phyloP scores from a whole-genome alignment of 23 red algal species.

The Gracilaria vermiculophylla region DNA sequence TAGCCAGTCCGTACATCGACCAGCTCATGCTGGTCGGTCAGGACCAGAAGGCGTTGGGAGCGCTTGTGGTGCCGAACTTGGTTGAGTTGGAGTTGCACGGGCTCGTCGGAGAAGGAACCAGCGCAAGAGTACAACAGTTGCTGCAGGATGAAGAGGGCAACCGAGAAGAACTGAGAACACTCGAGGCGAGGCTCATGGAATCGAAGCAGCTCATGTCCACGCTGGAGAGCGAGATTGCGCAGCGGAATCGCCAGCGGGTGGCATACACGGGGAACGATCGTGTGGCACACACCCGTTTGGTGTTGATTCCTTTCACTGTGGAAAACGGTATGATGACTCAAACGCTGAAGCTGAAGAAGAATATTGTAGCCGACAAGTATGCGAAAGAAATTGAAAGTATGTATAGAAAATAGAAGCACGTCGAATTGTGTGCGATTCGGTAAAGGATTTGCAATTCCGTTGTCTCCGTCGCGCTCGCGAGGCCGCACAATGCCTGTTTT shows the following conservation, averaged over 20 bases:
- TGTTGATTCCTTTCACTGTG: slow-evolving; percentile 87
- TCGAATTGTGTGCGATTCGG: too few relatives aligned
- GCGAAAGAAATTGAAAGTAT: slow-evolving; percentile 60
- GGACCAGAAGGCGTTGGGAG: slow-evolving; percentile 84
- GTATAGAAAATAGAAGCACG: slow-evolving; percentile 3
- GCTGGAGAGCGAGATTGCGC: slow-evolving; percentile 54
- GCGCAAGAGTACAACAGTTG: neutral
- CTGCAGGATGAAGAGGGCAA: slow-evolving; percentile 21
- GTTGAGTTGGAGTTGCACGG: slow-evolving; percentile 43
- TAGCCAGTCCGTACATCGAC: slow-evolving; percentile 71
- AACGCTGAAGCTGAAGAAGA: slow-evolving; percentile 94
- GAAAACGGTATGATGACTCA: slow-evolving; percentile 98
- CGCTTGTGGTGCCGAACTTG: slow-evolving; percentile 90
- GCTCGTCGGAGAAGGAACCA: slow-evolving; percentile 8
- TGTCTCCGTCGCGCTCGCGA: too few relatives aligned
- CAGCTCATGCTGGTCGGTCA: slow-evolving; percentile 98
- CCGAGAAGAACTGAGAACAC: slow-evolving; percentile 4
- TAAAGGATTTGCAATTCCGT: too few relatives aligned
- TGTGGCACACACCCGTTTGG: slow-evolving; percentile 53
- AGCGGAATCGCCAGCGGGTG: slow-evolving; percentile 54
- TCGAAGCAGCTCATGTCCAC: slow-evolving; percentile 17
- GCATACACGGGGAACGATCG: slow-evolving; percentile 58
- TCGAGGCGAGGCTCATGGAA: slow-evolving; percentile 27
- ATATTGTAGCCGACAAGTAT: slow-evolving; percentile 61
- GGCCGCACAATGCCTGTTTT: too few relatives aligned